Evolutionary conservation across 148 eudicot species (phyloP).

Genomic region (Beta vulgaris): DNA sequence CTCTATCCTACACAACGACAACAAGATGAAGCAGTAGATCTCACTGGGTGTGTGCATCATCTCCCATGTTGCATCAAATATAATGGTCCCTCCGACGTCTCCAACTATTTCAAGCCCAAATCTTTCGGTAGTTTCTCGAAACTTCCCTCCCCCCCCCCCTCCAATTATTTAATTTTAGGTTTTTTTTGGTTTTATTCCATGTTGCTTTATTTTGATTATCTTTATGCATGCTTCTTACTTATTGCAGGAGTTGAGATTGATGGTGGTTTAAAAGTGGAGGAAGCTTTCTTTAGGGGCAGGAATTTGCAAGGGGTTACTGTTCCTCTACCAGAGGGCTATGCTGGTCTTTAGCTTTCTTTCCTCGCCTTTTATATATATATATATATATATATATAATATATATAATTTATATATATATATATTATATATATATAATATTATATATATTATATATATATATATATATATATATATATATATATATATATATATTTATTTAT

Average conservation of each 20-base stretch:
- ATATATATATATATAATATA: too few relatives aligned
- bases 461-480: too few relatives aligned
- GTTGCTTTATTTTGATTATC: not conserved
- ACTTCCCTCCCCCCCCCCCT: too few relatives aligned
- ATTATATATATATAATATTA: too few relatives aligned
- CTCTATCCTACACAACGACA: constrained; percentile 19
- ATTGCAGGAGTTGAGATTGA: constrained; percentile 62
- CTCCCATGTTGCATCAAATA: constrained; percentile 86
- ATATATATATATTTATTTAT: too few relatives aligned
- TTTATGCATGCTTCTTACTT: not conserved
- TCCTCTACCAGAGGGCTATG: constrained; percentile 61
- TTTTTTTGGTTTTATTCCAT: not conserved
- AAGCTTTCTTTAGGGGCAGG: constrained; percentile 90
- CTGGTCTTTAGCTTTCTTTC: constrained; percentile 41
- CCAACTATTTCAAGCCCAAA: constrained; percentile 85
- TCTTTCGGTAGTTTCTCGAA: constrained; percentile 45
- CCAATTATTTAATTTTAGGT: not conserved
- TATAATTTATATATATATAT: too few relatives aligned
- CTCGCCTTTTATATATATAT: not conserved
- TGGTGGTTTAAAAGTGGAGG: constrained; percentile 65
- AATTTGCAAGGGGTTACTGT: constrained; percentile 75
- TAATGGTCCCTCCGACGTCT: constrained; percentile 61
- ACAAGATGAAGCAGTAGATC: constrained; percentile 32
- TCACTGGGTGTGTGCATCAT: constrained; percentile 73
- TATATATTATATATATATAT: too few relatives aligned